phyloP scores from a whole-genome alignment of 1,284 basidiomycete species.

The Mycena sp. region DNA sequence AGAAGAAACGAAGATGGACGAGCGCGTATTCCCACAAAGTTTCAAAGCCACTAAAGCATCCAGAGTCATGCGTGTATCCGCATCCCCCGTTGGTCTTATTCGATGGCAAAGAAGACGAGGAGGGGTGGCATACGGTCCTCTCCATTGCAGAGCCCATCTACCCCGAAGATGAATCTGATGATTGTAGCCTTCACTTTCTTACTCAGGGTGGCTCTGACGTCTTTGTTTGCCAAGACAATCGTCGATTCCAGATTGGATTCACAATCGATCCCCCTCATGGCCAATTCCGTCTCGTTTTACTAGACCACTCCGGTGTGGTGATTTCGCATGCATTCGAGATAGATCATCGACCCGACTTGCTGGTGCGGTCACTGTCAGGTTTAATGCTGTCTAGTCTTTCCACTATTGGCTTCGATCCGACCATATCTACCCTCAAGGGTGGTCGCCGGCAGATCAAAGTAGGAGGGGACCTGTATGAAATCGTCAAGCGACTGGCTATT shows the following conservation, averaged over 20 bases:
- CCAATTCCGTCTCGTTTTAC: slow-evolving; percentile 1
- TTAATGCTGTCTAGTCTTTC: slow-evolving; percentile 12
- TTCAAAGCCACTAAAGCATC: slow-evolving; percentile 4
- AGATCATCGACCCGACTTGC: slow-evolving; percentile 14
- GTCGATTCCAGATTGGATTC: slow-evolving; percentile 20
- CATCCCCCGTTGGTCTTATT: slow-evolving; percentile 16
- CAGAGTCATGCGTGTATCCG: background rate
- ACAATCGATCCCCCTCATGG: background rate
- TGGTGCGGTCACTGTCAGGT: slow-evolving; percentile 16
- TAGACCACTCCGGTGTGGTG: slow-evolving; percentile 19
- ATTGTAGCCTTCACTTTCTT: background rate
- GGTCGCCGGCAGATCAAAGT: slow-evolving; percentile 16
- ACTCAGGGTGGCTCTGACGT: slow-evolving; percentile 10
- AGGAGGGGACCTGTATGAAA: slow-evolving; percentile 11
- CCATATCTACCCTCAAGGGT: slow-evolving; percentile 6
- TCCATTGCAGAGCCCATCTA: background rate
- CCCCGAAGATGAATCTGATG: background rate
- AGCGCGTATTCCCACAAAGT: background rate
- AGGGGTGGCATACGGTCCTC: slow-evolving; percentile 6
- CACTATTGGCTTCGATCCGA: slow-evolving; percentile 18
- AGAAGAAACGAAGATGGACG: slow-evolving; percentile 9
- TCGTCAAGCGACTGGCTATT: slow-evolving; percentile 10
- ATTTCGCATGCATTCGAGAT: slow-evolving; percentile 7
- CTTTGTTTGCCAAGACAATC: slow-evolving; percentile 21
- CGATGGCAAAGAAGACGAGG: slow-evolving; percentile 1